These are phyloP conservation scores for Anthracocystis panici-leucophaei DNA, from an alignment of 1,284 basidiomycete species.

Conservation along the genomic window DNA sequence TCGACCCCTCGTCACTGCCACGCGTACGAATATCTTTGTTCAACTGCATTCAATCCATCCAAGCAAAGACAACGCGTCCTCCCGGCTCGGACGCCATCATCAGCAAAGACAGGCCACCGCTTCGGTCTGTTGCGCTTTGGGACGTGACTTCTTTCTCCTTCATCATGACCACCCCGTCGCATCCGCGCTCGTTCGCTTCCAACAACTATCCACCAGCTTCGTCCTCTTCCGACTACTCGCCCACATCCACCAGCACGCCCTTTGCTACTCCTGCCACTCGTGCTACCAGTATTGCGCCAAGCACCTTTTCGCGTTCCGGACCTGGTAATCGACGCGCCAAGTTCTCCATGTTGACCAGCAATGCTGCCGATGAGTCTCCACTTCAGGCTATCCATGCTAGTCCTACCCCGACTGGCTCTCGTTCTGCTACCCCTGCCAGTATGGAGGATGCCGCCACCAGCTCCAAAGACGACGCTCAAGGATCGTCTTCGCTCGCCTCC, in stretches of 20 bases:
- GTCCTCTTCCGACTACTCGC: slow-evolving; percentile 49
- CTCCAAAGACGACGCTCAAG: slow-evolving; percentile 11
- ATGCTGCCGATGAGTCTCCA: slow-evolving; percentile 24
- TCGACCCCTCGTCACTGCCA: too few relatives aligned
- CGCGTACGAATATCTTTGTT: too few relatives aligned
- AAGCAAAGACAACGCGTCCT: not conserved
- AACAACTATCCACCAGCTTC: slow-evolving; percentile 34
- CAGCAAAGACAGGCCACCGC: slow-evolving; percentile 12
- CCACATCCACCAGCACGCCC: slow-evolving; percentile 50
- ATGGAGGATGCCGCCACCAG: slow-evolving; percentile 30
- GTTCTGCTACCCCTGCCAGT: slow-evolving; percentile 41
- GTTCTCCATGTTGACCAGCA: slow-evolving; percentile 35
- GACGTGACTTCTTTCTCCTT: slow-evolving; percentile 5
- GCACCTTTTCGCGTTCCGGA: slow-evolving; percentile 54
- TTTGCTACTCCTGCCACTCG: slow-evolving; percentile 49
- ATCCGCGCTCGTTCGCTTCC: slow-evolving; percentile 39
- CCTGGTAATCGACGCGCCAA: slow-evolving; percentile 52
- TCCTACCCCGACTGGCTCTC: slow-evolving; percentile 44
- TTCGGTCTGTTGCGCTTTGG: slow-evolving; percentile 22
- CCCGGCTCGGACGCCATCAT: not conserved
- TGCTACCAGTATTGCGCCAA: slow-evolving; percentile 48
- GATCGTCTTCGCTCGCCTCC: slow-evolving; percentile 1
- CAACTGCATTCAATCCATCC: slow-evolving; percentile 16
- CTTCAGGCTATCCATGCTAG: slow-evolving; percentile 37
- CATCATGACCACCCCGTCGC: slow-evolving; percentile 52